A percentile compares a stretch with the other conserved stretches of the same genome.
Evolutionary conservation across 345 rosid species (phyloP).

Genomic region (Syzygium aqueum): DNA sequence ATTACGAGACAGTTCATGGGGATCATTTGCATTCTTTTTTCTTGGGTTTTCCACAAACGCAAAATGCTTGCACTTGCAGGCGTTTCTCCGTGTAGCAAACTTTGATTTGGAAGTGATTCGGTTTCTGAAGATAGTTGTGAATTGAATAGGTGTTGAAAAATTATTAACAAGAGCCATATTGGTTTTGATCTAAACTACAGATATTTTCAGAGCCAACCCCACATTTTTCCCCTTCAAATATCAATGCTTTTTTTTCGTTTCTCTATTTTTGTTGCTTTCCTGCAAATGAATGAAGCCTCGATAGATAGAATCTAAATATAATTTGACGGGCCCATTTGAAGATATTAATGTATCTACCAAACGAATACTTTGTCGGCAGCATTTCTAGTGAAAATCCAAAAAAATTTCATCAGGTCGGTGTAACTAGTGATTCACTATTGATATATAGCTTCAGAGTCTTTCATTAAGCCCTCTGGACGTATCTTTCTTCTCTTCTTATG

Average conservation of each 20-base stretch:
- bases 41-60: background rate
- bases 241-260: background rate
- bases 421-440: background rate
- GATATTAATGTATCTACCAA: background rate
- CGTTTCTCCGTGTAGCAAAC: background rate
- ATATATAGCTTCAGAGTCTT: background rate
- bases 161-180: background rate
- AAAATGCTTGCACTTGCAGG: background rate
- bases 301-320: background rate
- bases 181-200: background rate
- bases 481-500: background rate
- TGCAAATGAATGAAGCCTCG: background rate
- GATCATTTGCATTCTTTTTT: background rate
- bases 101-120: background rate
- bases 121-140: background rate
- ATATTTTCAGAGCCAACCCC: background rate
- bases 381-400: background rate
- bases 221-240: background rate
- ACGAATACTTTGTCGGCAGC: background rate
- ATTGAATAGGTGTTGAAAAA: background rate
- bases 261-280: background rate
- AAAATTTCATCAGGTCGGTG: background rate
- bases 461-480: background rate
- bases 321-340: background rate
- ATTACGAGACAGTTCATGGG: background rate